Conservation (phyloP, 2,329 filamentous ascomycete genomes). For the Ophiostoma himal-ulmi region DNA sequence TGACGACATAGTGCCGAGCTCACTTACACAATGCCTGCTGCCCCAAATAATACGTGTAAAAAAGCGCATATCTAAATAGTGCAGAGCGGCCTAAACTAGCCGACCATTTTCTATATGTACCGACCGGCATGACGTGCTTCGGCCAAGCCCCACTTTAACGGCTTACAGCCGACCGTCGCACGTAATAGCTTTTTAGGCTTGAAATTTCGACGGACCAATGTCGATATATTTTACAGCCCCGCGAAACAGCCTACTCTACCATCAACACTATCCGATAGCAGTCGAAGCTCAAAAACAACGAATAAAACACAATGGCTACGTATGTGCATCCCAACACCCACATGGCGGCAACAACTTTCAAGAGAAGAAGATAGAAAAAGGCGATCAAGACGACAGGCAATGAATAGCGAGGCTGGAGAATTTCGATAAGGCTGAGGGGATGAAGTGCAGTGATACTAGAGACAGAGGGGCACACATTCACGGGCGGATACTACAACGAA, state of each 20-base stretch:
- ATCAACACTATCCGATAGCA: not conserved
- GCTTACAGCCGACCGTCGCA: constrained; percentile 10
- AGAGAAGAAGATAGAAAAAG: not conserved
- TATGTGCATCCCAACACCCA: not conserved
- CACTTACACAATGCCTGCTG: not conserved
- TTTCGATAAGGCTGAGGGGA: not conserved
- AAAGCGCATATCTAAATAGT: constrained; percentile 1
- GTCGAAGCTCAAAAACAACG: not conserved
- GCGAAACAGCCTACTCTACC: not conserved
- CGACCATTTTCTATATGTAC: constrained; percentile 5
- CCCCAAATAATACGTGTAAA: not conserved
- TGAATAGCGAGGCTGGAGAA: not conserved
- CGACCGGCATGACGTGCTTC: constrained; percentile 17
- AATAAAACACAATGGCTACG: not conserved
- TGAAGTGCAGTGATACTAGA: not conserved
- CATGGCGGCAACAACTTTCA: not conserved
- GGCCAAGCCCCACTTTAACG: constrained; percentile 4
- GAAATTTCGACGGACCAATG: not conserved
- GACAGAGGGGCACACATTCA: not conserved
- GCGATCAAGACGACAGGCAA: not conserved
- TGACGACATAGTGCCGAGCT: constrained; percentile 11
- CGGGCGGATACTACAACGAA: not conserved
- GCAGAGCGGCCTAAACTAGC: constrained; percentile 1
- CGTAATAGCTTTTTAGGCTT: constrained; percentile 5
- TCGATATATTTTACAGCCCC: constrained; percentile 6